These are phyloP conservation scores for Terana coerulea DNA, from an alignment of 768 basidiomycete species.

Conservation along the genomic window DNA sequence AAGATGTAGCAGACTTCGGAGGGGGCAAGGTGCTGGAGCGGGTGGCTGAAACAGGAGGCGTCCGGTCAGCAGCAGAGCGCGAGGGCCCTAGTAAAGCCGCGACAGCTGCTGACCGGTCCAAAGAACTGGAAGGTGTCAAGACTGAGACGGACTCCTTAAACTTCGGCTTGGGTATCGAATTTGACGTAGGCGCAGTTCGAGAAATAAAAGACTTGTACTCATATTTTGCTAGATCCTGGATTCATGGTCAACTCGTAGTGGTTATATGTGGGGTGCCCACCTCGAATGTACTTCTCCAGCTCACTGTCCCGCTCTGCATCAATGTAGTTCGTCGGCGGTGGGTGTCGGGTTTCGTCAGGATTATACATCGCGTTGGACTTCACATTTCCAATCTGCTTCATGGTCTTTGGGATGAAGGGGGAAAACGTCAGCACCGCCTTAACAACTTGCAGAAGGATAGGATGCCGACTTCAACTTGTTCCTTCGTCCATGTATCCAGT, in stretches of 20 bases:
- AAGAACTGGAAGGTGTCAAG: constrained; percentile 30
- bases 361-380: constrained; percentile 80
- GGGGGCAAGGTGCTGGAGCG: constrained; percentile 13
- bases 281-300: constrained; percentile 85
- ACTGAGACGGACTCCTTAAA: constrained; percentile 24
- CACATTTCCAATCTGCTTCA: constrained; percentile 78
- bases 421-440: constrained; percentile 13
- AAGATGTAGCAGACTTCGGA: neutral
- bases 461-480: constrained; percentile 75
- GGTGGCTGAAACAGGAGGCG: constrained; percentile 13
- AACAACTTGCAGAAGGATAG: constrained; percentile 7
- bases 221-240: constrained; percentile 61
- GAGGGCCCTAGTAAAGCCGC: constrained; percentile 28
- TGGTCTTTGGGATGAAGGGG: constrained; percentile 42
- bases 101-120: constrained; percentile 24
- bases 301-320: constrained; percentile 85
- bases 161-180: constrained; percentile 32
- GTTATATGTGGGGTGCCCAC: constrained; percentile 43
- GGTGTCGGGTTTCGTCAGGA: constrained; percentile 77
- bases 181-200: constrained; percentile 36
- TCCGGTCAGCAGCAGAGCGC: constrained; percentile 21
- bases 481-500: constrained; percentile 83
- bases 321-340: constrained; percentile 76
- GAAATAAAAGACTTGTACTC: constrained; percentile 70
- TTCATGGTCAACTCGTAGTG: too few species aligned